Percentiles rank a stretch among this genome's conserved stretches.
Evolutionary conservation across 768 basidiomycete species (phyloP).

Genomic region (Mycena rebaudengoi): DNA sequence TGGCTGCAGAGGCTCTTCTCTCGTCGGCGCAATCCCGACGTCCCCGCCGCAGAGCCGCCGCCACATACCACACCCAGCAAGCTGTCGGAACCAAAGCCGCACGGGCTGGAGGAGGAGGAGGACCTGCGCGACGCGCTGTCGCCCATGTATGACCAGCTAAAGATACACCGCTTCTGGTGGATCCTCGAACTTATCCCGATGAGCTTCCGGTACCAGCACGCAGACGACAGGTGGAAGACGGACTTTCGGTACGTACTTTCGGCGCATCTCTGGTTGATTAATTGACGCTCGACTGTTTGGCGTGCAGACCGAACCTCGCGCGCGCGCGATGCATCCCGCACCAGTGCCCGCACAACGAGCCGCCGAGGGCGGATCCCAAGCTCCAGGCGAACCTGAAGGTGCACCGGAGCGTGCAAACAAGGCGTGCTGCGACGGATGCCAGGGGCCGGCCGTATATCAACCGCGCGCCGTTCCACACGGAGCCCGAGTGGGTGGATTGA

Average conservation of each 20-base stretch:
- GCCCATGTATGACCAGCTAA: constrained; percentile 68
- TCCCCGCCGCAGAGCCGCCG: too few relatives aligned
- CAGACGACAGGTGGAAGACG: constrained; percentile 46
- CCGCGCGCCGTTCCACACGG: constrained; percentile 18
- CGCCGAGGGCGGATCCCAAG: not conserved
- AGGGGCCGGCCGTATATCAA: constrained; percentile 34
- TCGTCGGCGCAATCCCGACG: not conserved
- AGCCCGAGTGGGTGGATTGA: constrained; percentile 23
- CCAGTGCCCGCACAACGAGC: constrained; percentile 42
- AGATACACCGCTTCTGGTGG: constrained; percentile 66
- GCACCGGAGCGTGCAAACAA: constrained; percentile 59
- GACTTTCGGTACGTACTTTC: constrained; percentile 40
- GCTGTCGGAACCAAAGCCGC: not conserved
- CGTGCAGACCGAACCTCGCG: constrained; percentile 48
- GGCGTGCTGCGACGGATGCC: constrained; percentile 60
- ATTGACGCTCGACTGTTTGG: not conserved
- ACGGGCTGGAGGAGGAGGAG: constrained; percentile 64
- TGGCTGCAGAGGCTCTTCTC: constrained; percentile 11
- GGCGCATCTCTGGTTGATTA: not conserved
- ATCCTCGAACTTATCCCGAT: constrained; percentile 66
- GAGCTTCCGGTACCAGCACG: constrained; percentile 46
- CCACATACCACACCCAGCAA: too few relatives aligned
- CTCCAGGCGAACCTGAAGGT: constrained; percentile 44
- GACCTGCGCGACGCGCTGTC: constrained; percentile 67
- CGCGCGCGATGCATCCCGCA: constrained; percentile 49